Evolutionary conservation across 306 rosid species (phyloP), one percentile per base, ranked within the genome.

Genomic region (Albizia julibrissin): DNA sequence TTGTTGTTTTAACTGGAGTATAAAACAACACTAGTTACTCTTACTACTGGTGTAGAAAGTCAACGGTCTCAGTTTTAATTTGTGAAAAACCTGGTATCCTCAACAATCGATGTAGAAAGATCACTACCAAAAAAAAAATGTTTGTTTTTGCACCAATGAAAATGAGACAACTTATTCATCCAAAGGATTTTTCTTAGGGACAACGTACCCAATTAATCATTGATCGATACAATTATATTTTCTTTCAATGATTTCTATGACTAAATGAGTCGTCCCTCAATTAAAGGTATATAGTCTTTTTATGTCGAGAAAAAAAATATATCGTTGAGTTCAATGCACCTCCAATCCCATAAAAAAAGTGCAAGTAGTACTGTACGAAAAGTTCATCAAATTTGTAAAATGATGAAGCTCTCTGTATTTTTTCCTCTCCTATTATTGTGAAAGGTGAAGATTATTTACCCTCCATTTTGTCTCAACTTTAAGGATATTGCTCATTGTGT

Each of bases 241-340:
- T 7, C 8, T 54, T 21, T 54, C 1, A 52, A 19, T 52, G 59
- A 52, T 52, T 3, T 8, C 14, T 8, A 2, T 56, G 29, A 19
- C 27, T 15, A 50, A 54, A 11, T 24, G 67, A 24, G 12, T 54
- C 59, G 12, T 6, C 7, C 5, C 58, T 50, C 16, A 26, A 61
- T 26, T 61, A 22, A 59, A 59, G 15, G 12, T 24, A 24, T 9
- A 58, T 12, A 11, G 29, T n/a, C 50, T 56, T 56, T 19, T 19
- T 16, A 16, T 5, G 56, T 49, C n/a, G 56, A 49, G 56, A 49
- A 49, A 10, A 44, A 44, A 49, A 19, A 52, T 19, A 56, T 10
- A 58, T n/a, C 14, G 31, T 61, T 61, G 67, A 61, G 67, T 61
- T 61, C 67, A 61, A 61, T 61, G 67, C 67, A 61, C 67, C 67